phyloP scores from a whole-genome alignment of 2,329 filamentous ascomycete genomes.

The Microsporum canis region DNA sequence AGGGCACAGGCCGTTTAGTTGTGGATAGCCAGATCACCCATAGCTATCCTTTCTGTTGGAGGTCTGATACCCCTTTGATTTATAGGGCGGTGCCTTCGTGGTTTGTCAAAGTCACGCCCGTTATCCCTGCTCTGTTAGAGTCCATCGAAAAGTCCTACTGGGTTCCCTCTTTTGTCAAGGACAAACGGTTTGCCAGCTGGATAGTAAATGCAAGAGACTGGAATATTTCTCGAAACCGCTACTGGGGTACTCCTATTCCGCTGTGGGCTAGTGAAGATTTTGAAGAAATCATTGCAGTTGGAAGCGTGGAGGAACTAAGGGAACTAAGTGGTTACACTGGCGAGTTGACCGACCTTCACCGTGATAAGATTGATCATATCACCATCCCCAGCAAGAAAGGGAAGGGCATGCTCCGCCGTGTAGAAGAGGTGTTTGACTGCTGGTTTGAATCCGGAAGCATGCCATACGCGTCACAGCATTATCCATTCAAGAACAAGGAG shows the following conservation, averaged over 20 bases:
- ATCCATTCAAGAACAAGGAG: conserved; percentile 80
- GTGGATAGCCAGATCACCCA: conserved; percentile 82
- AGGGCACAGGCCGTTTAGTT: conserved; percentile 61
- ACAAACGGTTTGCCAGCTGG: conserved; percentile 84
- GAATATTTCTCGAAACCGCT: conserved; percentile 88
- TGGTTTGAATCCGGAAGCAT: conserved; percentile 97
- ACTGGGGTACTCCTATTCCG: conserved; percentile 89
- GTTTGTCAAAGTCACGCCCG: conserved; percentile 80
- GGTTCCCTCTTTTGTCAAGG: conserved; percentile 84
- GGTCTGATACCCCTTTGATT: conserved; percentile 90
- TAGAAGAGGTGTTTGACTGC: conserved; percentile 88
- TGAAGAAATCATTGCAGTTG: conserved; percentile 75
- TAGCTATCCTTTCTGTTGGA: conserved; percentile 86
- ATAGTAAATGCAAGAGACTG: conserved; percentile 84
- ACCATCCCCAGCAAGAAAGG: conserved; percentile 85
- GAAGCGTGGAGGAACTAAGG: conserved; percentile 73
- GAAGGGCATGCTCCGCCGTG: conserved; percentile 67
- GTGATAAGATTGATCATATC: conserved; percentile 86
- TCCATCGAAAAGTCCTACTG: conserved; percentile 84
- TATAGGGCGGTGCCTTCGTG: conserved; percentile 86
- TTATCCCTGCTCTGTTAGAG: conserved; percentile 77
- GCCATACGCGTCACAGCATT: conserved; percentile 85
- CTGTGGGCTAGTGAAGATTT: conserved; percentile 85
- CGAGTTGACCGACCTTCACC: conserved; percentile 74
- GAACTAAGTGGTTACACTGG: conserved; percentile 76